phyloP scores from a whole-genome alignment of 2,329 filamentous ascomycete species.

The Diaporthe caulivora region DNA sequence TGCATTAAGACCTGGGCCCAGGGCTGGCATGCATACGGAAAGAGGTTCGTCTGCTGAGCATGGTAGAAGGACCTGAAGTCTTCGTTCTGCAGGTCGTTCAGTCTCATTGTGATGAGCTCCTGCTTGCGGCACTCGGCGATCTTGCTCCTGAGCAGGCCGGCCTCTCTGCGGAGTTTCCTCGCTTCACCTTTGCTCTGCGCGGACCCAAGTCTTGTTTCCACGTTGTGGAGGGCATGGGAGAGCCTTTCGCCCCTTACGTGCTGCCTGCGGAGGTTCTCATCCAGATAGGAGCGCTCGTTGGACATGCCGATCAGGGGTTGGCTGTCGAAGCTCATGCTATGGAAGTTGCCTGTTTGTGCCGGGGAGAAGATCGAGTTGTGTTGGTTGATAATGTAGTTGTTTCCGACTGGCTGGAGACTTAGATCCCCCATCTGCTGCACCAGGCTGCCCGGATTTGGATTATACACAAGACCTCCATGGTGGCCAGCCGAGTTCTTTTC shows the following conservation, averaged over 20 bases:
- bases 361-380: neutral
- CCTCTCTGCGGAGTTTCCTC: constrained; percentile 53
- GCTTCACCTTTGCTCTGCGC: constrained; percentile 38
- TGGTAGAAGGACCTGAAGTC: constrained; percentile 57
- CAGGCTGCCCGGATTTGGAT: neutral
- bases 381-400: neutral
- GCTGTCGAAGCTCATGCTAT: constrained; percentile 49
- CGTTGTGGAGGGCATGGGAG: constrained; percentile 51
- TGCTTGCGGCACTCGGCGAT: constrained; percentile 60
- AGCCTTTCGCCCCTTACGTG: constrained; percentile 53
- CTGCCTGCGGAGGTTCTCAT: constrained; percentile 55
- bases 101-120: constrained; percentile 56
- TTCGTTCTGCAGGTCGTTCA: constrained; percentile 64
- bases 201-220: constrained; percentile 49
- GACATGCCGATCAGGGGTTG: constrained; percentile 58
- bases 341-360: neutral
- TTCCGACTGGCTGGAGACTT: neutral
- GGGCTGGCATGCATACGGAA: constrained; percentile 28
- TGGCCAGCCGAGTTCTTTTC: constrained; percentile 1
- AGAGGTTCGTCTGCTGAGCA: constrained; percentile 44
- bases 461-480: neutral
- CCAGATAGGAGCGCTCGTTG: constrained; percentile 61
- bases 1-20: constrained; percentile 30
- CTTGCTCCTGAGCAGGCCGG: constrained; percentile 55
- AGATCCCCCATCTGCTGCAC: constrained; percentile 11